phyloP scores from a whole-genome alignment of 2,329 filamentous ascomycete genomes.

The Parascedosporium putredinis region DNA sequence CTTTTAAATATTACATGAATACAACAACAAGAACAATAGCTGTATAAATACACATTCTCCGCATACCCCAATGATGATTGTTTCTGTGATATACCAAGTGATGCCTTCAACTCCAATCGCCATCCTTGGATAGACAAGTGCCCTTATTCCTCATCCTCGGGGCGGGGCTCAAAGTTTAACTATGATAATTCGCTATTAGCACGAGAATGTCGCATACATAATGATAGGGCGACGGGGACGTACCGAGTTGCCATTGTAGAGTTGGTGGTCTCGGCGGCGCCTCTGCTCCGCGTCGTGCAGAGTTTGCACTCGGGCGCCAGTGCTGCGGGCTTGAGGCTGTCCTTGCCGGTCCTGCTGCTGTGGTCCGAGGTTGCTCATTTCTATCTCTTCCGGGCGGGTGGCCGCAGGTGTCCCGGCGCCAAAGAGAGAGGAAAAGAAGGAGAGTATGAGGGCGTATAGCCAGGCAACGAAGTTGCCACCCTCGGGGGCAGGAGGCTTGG shows the following conservation, averaged over 20 bases:
- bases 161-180: slow-evolving; percentile 59
- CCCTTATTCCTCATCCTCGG: slow-evolving; percentile 43
- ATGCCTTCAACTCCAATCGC: too few relatives aligned
- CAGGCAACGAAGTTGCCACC: background rate
- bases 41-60: slow-evolving; percentile 12
- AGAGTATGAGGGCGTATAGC: slow-evolving; percentile 3
- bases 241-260: slow-evolving; percentile 90
- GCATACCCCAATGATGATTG: slow-evolving; percentile 14
- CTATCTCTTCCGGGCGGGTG: background rate
- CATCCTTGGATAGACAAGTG: too few relatives aligned
- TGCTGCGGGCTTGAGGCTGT: slow-evolving; percentile 5
- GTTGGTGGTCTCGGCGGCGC: slow-evolving; percentile 49
- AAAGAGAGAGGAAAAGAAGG: slow-evolving; percentile 3
- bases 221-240: slow-evolving; percentile 22
- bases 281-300: slow-evolving; percentile 27
- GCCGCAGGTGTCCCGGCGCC: background rate
- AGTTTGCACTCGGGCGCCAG: slow-evolving; percentile 32
- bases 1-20: slow-evolving; percentile 3
- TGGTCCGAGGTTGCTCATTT: background rate
- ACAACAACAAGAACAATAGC: slow-evolving; percentile 15
- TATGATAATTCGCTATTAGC: slow-evolving; percentile 29
- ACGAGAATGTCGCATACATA: too few relatives aligned
- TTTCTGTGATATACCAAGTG: slow-evolving; percentile 18
- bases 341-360: slow-evolving; percentile 12
- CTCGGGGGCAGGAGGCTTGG: slow-evolving; percentile 27